Evolutionary conservation across 805 yeast species (phyloP), one percentile per base, ranked within the genome.

Genomic region (Barnettozyma sp.): DNA sequence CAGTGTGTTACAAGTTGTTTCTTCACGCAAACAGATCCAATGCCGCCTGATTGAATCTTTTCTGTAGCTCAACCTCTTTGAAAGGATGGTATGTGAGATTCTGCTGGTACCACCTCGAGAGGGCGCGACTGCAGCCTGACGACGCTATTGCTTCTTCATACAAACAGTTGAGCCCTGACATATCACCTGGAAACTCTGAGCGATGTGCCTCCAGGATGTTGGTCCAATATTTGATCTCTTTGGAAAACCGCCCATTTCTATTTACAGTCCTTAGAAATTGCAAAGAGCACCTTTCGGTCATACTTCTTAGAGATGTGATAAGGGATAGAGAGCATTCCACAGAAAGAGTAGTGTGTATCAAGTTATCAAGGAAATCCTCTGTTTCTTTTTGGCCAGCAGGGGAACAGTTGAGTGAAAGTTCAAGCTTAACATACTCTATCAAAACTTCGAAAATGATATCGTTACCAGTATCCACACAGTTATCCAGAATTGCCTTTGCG

Each of bases 271-370:
- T 16, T n/a, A 30, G 21, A 7, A 35, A 25, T 12, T 25, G 21
- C 14, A 16, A n/a, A 5, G 18, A 11, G 4, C 25, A 22, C 11
- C 14, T 25, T 20, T 16, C 18, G 27, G 27, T 25, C 22, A 21
- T 15, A 10, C 25, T 14, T 12, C 11, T 11, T 14, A 26, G 5
- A 7, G 22, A 25, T 10, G 28, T 22, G 13, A 35, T 23, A 2
- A 35, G 14, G 8, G 18, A 11, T 10, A 35, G 16, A 3, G 34
- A 24, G 2, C 20, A 7, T 7, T 35, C 38, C 12, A 21, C 13
- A 24, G 34, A 15, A 17, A 29, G 14, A 14, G 21, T 7, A 13
- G 23, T 32, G 20, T 40, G 12, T 19, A 45, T 21, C 30, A 45
- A 14, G 4, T 34, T 24, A 4, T 6, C 7, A 4, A 38, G 18